Conservation (phyloP, 164 flowering plant genomes). For the Stephania yunnanensis region DNA sequence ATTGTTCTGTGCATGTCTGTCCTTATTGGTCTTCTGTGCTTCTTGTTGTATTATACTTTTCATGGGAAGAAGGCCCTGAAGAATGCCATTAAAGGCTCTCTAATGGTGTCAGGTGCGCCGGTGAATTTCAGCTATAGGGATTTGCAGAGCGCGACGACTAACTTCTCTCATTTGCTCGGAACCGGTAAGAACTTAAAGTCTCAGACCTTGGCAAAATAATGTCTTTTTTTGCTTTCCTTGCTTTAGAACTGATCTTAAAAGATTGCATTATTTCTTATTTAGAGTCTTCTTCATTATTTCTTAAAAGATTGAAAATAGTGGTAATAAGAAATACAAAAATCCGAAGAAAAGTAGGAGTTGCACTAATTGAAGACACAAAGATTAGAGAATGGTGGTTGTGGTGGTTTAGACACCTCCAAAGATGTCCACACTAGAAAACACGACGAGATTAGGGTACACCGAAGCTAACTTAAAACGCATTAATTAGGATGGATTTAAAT, state of each 20-base stretch:
- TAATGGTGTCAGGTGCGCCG: slow-evolving; percentile 65
- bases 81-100: slow-evolving; percentile 35
- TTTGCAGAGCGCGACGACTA: slow-evolving; percentile 38
- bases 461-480: no score
- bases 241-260: not conserved
- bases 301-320: not conserved
- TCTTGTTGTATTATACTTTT: slow-evolving; percentile 46
- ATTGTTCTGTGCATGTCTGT: slow-evolving; percentile 48
- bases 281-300: not conserved
- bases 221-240: not conserved
- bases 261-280: not conserved
- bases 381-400: no score
- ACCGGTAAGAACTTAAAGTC: slow-evolving; percentile 38
- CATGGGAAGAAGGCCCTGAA: slow-evolving; percentile 35
- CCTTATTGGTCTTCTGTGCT: slow-evolving; percentile 47
- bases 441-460: no score
- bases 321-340: no score
- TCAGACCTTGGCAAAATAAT: not conserved
- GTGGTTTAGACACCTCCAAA: no score
- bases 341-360: no score
- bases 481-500: no score
- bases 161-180: slow-evolving; percentile 42
- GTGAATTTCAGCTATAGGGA: slow-evolving; percentile 63
- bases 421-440: no score
- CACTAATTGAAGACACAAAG: no score